Conservation (phyloP, 495 filamentous ascomycete species). For the Aspergillus hancockii region DNA sequence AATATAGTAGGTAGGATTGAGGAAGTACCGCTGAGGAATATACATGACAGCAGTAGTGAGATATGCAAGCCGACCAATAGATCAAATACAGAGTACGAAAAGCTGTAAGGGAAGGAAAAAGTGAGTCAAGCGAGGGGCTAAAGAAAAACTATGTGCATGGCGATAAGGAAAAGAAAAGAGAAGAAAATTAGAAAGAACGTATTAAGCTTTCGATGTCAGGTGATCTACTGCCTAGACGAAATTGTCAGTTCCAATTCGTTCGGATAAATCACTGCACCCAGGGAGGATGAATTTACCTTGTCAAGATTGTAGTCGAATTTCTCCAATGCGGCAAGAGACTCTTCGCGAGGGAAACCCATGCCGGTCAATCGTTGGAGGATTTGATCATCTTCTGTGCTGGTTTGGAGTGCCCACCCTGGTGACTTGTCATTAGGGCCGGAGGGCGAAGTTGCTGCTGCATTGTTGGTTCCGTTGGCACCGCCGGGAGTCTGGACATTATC, state of each 20-base stretch:
- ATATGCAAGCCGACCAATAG: slow-evolving; percentile 21
- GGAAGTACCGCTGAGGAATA: slow-evolving; percentile 13
- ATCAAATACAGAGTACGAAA: slow-evolving; percentile 13
- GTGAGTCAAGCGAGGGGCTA: slow-evolving; percentile 14
- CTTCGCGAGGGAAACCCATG: slow-evolving; percentile 84
- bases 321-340: slow-evolving; percentile 83
- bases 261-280: not conserved
- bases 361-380: slow-evolving; percentile 86
- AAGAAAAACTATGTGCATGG: slow-evolving; percentile 22
- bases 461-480: slow-evolving; percentile 25
- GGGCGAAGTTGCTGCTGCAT: not conserved
- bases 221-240: slow-evolving; percentile 19
- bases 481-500: slow-evolving; percentile 54
- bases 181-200: not conserved
- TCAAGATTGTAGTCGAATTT: slow-evolving; percentile 95
- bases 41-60: slow-evolving; percentile 25
- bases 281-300: slow-evolving; percentile 64
- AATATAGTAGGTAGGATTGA: slow-evolving; percentile 2
- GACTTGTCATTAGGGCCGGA: slow-evolving; percentile 34
- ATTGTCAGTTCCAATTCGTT: not conserved
- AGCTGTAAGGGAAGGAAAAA: slow-evolving; percentile 4
- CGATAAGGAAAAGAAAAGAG: not conserved
- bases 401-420: slow-evolving; percentile 68
- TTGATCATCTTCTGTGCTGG: slow-evolving; percentile 82
- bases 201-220: slow-evolving; percentile 20